These are phyloP conservation scores for Sinapis alba DNA, from an alignment of 441 rosid genomes.

Conservation along the genomic window DNA sequence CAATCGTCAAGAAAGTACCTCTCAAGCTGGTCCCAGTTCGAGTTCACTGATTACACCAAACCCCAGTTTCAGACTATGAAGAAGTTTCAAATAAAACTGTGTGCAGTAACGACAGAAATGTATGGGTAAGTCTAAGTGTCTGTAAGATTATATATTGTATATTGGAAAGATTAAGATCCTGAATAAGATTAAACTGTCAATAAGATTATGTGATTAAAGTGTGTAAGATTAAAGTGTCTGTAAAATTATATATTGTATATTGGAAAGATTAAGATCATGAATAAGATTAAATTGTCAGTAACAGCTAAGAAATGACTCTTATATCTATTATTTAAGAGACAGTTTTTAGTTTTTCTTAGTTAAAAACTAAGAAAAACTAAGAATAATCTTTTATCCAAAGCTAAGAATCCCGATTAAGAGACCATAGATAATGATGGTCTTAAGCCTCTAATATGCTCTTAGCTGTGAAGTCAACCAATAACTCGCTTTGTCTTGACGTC, in stretches of 20 bases:
- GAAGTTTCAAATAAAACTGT: not conserved
- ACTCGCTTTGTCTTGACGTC: constrained; percentile 72
- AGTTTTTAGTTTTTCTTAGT: no score
- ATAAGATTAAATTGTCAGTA: no score
- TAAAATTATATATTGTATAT: no score
- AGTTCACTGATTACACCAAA: not conserved
- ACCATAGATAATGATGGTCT: no score
- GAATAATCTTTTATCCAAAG: no score
- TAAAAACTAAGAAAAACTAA: no score
- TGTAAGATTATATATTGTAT: not conserved
- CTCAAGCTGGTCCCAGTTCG: constrained; percentile 34
- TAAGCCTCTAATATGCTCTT: constrained; percentile 90
- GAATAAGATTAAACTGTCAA: not conserved
- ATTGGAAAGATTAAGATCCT: not conserved
- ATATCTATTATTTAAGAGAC: no score
- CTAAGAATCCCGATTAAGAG: no score
- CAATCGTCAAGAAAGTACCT: constrained; percentile 30
- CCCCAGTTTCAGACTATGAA: not conserved
- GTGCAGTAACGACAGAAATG: not conserved
- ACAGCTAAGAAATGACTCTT: no score
- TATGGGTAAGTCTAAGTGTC: not conserved
- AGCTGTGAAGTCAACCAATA: constrained; percentile 45
- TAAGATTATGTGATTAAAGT: constrained; percentile 4
- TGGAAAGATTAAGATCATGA: no score
- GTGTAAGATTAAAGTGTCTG: no score